Evolutionary conservation across 345 rosid species (phyloP), one percentile per base, ranked within the genome.

Genomic region (Noccaea bulbosa): DNA sequence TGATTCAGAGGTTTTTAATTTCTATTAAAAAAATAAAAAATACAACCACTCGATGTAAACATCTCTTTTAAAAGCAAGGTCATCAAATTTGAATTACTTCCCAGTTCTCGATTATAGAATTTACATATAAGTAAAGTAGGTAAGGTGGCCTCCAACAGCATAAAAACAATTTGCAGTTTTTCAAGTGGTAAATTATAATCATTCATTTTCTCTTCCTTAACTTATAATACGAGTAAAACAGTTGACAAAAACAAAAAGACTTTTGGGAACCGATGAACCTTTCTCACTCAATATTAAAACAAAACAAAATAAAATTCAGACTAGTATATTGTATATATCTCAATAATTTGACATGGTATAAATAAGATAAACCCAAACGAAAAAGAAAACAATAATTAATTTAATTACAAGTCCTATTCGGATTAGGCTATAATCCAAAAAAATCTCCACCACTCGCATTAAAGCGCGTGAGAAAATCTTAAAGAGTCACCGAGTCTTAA

Each of bases 401-500:
- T 14, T 60, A 59, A 24, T 5, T 41, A 45, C 65, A 41, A 30
- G 46, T 57, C 62, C 33, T 62, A 30, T 27, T 61, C 66, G 4
- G 7, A 60, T 14, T 43, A 43, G 48, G 64, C 35, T 59, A 16
- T 27, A n/a, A 11, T 5, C 8, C 6, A 30, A 32, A 51, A 32
- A 51, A 43, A 8, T 8, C 46, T 51, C 50, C n/a, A 72, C 41
- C 20, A 72, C 24, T 16, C 76, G 40, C 41, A 0, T 15, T 4
- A 55, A 46, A 64, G 65, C 70, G 65, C 76, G 70, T 72, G 64
- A 20, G 63, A 54, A 46, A 54, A 46, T 32, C 4, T 57, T 1
- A 10, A 61, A 72, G 55, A 54, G 65, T 54, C 70, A 54, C 76
- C 33, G 64, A 72, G 69, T 71, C 68, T 51, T n/a, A n/a, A n/a